Evolutionary conservation across 331 rosid genomes (phyloP).

Genomic region (Cucumis variabilis): DNA sequence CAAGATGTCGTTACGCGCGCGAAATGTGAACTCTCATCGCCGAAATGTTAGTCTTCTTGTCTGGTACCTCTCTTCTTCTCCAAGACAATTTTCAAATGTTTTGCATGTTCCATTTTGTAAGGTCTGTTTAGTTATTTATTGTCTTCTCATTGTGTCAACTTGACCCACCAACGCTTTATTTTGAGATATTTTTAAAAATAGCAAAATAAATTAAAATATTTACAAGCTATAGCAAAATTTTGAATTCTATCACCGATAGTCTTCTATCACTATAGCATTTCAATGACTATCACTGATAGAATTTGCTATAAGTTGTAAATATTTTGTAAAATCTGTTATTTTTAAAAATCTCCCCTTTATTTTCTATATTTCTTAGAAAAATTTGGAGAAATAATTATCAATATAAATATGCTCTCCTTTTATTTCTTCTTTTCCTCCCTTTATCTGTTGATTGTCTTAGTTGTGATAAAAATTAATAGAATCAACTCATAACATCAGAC

Average conservation of each 20-base stretch:
- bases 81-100: constrained; percentile 18
- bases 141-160: background rate
- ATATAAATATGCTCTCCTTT: background rate
- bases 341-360: no score
- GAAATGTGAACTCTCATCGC: background rate
- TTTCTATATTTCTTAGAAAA: background rate
- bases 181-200: no score
- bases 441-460: background rate
- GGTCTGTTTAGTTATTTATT: background rate
- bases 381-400: background rate
- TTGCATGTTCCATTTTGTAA: background rate
- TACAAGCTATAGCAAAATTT: no score
- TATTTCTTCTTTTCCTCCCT: background rate
- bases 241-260: no score
- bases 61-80: background rate
- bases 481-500: background rate
- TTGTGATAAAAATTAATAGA: background rate
- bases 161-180: background rate
- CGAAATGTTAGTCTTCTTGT: background rate
- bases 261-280: no score
- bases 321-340: no score
- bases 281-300: no score
- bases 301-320: no score
- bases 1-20: background rate
- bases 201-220: no score